Evolutionary conservation across 164 flowering plant species (phyloP).

Genomic region (Stephania japonica): DNA sequence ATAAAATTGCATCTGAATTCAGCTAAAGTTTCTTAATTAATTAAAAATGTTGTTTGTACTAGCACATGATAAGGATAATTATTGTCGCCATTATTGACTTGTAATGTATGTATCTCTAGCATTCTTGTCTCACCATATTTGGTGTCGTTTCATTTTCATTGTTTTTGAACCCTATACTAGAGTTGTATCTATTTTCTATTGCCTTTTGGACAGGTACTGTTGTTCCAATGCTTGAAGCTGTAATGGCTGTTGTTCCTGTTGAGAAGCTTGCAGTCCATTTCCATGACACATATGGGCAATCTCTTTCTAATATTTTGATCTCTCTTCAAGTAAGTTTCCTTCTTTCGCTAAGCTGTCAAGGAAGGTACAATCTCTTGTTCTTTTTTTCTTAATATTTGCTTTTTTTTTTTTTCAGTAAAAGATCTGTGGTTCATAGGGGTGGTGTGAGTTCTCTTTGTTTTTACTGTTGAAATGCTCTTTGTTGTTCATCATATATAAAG

Average conservation of each 20-base stretch:
- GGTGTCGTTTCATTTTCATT: background rate
- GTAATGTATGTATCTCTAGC: background rate
- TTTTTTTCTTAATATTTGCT: background rate
- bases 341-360: background rate
- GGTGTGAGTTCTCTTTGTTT: no score
- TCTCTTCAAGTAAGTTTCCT: slow-evolving; percentile 75
- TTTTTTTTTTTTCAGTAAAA: background rate
- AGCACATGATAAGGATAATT: background rate
- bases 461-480: background rate
- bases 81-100: background rate
- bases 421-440: no score
- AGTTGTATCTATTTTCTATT: background rate
- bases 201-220: slow-evolving; percentile 54
- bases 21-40: background rate
- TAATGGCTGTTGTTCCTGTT: slow-evolving; percentile 77
- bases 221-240: slow-evolving; percentile 94
- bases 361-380: background rate
- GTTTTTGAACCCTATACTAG: background rate
- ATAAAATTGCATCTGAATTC: background rate
- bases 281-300: slow-evolving; percentile 97
- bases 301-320: slow-evolving; percentile 83
- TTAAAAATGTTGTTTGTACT: background rate
- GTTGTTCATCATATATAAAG: background rate
- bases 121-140: background rate
- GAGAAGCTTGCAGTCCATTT: slow-evolving; percentile 97